Evolutionary conservation across 2,329 filamentous ascomycete genomes (phyloP).

Genomic region (Hortaea werneckii): DNA sequence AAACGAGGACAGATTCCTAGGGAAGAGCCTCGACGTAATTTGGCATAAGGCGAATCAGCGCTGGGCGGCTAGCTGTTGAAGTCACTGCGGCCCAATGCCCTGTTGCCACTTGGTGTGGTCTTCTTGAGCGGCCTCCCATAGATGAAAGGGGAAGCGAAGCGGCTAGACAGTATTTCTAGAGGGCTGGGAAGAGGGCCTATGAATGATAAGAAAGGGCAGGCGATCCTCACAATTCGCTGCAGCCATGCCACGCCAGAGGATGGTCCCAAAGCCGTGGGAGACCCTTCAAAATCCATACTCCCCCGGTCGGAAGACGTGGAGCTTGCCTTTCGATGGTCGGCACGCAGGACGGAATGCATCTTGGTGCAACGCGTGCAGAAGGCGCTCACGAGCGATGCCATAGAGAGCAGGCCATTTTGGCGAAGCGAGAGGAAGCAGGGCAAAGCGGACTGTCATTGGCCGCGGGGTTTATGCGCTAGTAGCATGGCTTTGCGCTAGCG

Average conservation of each 20-base stretch:
- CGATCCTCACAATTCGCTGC: slow-evolving; percentile 19
- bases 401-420: slow-evolving; percentile 1
- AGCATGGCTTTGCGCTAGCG: too few species aligned
- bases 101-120: slow-evolving; percentile 6
- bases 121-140: slow-evolving; percentile 6
- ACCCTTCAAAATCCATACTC: too few species aligned
- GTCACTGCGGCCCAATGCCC: slow-evolving; percentile 8
- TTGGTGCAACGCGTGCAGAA: slow-evolving; percentile 14
- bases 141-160: slow-evolving; percentile 10
- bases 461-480: too few species aligned
- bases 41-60: slow-evolving; percentile 16
- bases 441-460: too few species aligned
- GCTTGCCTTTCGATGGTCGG: slow-evolving; percentile 7
- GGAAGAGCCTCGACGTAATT: slow-evolving; percentile 13
- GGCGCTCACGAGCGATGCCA: slow-evolving; percentile 8
- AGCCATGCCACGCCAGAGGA: slow-evolving; percentile 10
- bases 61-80: slow-evolving; percentile 20
- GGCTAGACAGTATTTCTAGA: slow-evolving; percentile 15
- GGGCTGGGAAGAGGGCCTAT: slow-evolving; percentile 20
- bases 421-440: too few species aligned
- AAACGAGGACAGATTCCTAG: slow-evolving; percentile 8
- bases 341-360: slow-evolving; percentile 14
- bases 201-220: slow-evolving; percentile 12
- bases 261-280: not conserved
- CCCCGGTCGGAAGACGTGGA: not conserved